Conservation (phyloP, 2,329 filamentous ascomycete genomes). For the Verticillium dahliae region DNA sequence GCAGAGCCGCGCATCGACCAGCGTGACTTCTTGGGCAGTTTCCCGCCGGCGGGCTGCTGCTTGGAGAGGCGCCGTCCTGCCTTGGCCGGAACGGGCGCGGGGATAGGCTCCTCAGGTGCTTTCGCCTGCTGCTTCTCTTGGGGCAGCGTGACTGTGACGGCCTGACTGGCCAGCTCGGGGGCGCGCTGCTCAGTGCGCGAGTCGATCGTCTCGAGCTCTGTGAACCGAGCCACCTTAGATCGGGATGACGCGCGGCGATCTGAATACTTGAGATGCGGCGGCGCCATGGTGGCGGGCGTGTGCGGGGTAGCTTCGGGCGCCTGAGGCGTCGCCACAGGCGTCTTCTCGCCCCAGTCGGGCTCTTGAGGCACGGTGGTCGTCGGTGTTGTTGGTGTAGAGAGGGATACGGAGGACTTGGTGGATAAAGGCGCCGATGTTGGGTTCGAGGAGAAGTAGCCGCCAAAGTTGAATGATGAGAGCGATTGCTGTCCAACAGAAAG, state of each 20-base stretch:
- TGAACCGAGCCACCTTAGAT: conserved; percentile 18
- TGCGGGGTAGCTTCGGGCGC: background rate
- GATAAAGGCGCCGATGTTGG: conserved; percentile 8
- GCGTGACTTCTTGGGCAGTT: conserved; percentile 22
- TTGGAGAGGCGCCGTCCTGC: conserved; percentile 23
- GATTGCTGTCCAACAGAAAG: conserved; percentile 6
- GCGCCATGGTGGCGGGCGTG: conserved; percentile 19
- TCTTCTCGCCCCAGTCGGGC: background rate
- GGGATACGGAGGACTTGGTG: conserved; percentile 6
- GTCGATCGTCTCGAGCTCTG: conserved; percentile 23
- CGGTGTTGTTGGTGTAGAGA: conserved; percentile 10
- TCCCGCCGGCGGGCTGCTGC: conserved; percentile 11
- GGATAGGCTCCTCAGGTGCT: background rate
- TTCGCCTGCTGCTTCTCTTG: conserved; percentile 1
- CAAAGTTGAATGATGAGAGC: conserved; percentile 11
- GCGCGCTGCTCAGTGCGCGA: conserved; percentile 15
- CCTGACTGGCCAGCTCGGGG: conserved; percentile 9
- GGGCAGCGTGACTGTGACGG: background rate
- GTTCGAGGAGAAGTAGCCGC: conserved; percentile 4
- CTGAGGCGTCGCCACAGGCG: background rate
- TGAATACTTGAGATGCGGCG: conserved; percentile 30
- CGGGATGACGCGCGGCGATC: conserved; percentile 1
- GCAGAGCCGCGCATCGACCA: conserved; percentile 20
- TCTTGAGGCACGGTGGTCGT: conserved; percentile 4
- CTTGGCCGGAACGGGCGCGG: conserved; percentile 6